phyloP scores from a whole-genome alignment of 371 early-diverging fungal genomes.

The Capillidium rhysosporum region DNA sequence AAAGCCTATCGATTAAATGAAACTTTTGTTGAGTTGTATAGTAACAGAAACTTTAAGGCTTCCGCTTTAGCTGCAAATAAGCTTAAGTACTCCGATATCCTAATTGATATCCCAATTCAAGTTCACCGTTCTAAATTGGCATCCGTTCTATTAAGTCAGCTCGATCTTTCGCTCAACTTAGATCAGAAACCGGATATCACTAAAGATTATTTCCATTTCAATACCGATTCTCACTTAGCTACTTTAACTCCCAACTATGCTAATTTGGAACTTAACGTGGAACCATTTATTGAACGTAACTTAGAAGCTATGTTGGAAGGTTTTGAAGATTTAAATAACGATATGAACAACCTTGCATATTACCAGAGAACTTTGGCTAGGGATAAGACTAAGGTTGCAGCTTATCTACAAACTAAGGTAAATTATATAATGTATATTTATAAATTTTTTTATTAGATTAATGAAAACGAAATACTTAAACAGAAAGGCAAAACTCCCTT shows the following conservation, averaged over 20 bases:
- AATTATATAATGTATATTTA: neutral
- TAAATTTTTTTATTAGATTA: slow-evolving; percentile 17
- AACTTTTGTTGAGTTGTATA: slow-evolving; percentile 64
- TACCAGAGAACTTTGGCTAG: slow-evolving; percentile 80
- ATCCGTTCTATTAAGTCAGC: slow-evolving; percentile 58
- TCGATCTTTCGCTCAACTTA: slow-evolving; percentile 27
- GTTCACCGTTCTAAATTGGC: slow-evolving; percentile 68
- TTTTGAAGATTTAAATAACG: slow-evolving; percentile 74
- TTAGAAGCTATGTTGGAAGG: slow-evolving; percentile 71
- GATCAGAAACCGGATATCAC: slow-evolving; percentile 10
- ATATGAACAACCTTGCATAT: slow-evolving; percentile 79
- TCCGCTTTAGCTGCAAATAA: slow-evolving; percentile 41
- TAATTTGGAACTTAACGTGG: slow-evolving; percentile 56
- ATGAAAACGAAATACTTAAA: slow-evolving; percentile 60
- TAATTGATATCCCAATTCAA: slow-evolving; percentile 75
- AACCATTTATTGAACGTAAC: slow-evolving; percentile 69
- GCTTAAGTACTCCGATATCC: slow-evolving; percentile 62
- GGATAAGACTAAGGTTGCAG: slow-evolving; percentile 56
- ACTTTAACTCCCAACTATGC: slow-evolving; percentile 66
- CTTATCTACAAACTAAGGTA: slow-evolving; percentile 34
- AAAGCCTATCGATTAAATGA: slow-evolving; percentile 76
- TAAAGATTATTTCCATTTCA: slow-evolving; percentile 7
- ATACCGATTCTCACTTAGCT: slow-evolving; percentile 9
- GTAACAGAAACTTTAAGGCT: slow-evolving; percentile 66
- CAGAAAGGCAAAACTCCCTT: slow-evolving; percentile 52